A percentile compares a stretch with the other conserved stretches of the same genome.
Evolutionary conservation across 805 yeast species (phyloP).

Genomic region (Saccharomycopsis oosterbeekiorum): DNA sequence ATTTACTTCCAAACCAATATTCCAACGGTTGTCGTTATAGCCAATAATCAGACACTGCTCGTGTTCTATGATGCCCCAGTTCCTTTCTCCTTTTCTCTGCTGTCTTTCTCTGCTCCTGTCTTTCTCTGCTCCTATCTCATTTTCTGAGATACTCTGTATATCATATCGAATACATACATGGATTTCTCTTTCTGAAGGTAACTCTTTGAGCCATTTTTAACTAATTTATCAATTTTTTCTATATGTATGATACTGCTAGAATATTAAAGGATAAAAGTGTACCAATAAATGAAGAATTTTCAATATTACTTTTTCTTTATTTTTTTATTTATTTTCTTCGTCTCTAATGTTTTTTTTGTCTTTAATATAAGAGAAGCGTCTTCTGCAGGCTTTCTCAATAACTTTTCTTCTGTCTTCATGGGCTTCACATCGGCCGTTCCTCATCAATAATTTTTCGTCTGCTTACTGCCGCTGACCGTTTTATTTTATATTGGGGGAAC

Average conservation of each 20-base stretch:
- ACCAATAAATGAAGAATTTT: neutral
- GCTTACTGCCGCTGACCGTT: too few species aligned
- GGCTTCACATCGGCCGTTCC: too few species aligned
- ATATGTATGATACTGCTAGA: neutral
- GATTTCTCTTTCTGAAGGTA: slow-evolving; percentile 98
- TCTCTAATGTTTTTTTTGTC: neutral
- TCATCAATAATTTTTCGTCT: too few species aligned
- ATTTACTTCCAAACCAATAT: too few species aligned
- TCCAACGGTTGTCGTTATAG: too few species aligned
- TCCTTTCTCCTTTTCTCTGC: neutral
- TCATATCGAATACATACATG: slow-evolving; percentile 61
- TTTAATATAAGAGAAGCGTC: too few species aligned
- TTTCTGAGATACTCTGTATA: neutral
- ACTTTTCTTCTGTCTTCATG: neutral
- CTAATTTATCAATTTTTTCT: slow-evolving; percentile 3
- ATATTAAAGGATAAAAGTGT: neutral
- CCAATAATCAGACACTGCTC: too few species aligned
- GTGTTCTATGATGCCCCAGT: neutral
- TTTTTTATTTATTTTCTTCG: neutral
- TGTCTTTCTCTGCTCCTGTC: neutral
- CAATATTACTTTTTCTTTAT: neutral
- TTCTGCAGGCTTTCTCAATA: neutral
- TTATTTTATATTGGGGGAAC: too few species aligned
- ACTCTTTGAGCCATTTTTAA: slow-evolving; percentile 96
- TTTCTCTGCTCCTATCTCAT: neutral